Evolutionary conservation across 768 basidiomycete species (phyloP).

Genomic region (Kwoniella dendrophila): DNA sequence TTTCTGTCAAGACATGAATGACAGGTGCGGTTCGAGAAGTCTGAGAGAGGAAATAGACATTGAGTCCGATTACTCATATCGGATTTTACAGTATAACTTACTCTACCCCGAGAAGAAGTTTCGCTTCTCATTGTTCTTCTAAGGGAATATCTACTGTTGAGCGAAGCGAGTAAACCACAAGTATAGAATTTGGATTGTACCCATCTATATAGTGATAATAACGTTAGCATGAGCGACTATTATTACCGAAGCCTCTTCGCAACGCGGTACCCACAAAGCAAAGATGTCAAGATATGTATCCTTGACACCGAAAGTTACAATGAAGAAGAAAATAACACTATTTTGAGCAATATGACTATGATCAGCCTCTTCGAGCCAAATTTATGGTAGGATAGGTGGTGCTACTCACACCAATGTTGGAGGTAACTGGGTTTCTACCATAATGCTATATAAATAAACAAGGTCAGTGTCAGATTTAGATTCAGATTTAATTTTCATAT

Average conservation of each 20-base stretch:
- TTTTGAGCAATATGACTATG: background rate
- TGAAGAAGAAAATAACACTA: slow-evolving; percentile 8
- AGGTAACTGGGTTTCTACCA: slow-evolving; percentile 19
- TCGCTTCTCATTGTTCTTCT: slow-evolving; percentile 1
- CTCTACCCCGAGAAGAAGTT: slow-evolving; percentile 1
- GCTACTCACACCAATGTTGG: slow-evolving; percentile 9
- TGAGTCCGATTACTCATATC: background rate
- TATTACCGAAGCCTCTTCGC: background rate
- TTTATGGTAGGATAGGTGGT: background rate
- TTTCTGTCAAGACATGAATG: slow-evolving; percentile 13
- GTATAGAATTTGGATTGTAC: slow-evolving; percentile 11
- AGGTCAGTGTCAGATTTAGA: background rate
- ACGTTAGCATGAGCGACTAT: too few species aligned
- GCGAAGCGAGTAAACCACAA: slow-evolving; percentile 12
- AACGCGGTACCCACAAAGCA: background rate
- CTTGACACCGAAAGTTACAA: background rate
- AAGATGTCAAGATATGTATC: slow-evolving; percentile 2
- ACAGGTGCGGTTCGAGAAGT: background rate
- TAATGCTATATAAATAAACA: background rate
- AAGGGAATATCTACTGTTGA: slow-evolving; percentile 17
- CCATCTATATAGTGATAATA: background rate
- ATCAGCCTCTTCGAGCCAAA: background rate
- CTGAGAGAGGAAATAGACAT: background rate
- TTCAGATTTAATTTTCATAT: too few species aligned
- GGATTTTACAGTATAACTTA: background rate